Evolutionary conservation across 1,284 basidiomycete genomes (phyloP), one percentile per base, ranked within the genome.

Genomic region (Pascua sp.): DNA sequence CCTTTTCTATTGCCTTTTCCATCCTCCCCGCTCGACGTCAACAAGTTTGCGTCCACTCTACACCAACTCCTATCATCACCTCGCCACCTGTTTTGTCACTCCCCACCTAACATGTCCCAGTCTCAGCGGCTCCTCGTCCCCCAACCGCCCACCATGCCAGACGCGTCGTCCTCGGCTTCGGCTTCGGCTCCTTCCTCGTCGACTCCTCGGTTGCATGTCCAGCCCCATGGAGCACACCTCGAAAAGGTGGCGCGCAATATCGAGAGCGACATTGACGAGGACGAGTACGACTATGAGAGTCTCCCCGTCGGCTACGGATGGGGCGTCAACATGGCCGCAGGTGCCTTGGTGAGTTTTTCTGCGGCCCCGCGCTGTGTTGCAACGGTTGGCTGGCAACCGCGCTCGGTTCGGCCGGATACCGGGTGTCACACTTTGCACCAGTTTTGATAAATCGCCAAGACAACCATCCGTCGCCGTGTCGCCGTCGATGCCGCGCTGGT

Each of bases 321-420:
- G 64, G 79, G 77, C 18, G 89, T 96, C 64, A 96, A 94, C 79
- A 98, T 98, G 96, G 80, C 92, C 70, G 96, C 96, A 32, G 96
- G 96, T 56, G 93, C 93, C 48, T 80, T 98, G 76, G 91, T 92
- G 72, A 80, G 89, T 82, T 32, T 41, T 32, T 32, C 24, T 32
- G 24, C 24, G 24, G 24, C 24, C 24, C 24, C 24, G 24, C 24
- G 24, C 4, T 32, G 24, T 32, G 24, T 32, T 32, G 24, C 24
- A 32, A 7, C 24, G 24, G 24, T 32, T 32, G 24, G 24, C 24
- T 32, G 24, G 24, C 24, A 32, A 32, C 24, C 24, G 24, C 24
- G 4, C 24, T 32, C 24, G 24, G 24, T 32, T 32, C 24, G 24
- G 24, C 24, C 24, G 24, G 24, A 32, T 32, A 32, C 24, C 24